Evolutionary conservation across 108 stramenopile species (phyloP).

Genomic region (Schizochytrium sp.): DNA sequence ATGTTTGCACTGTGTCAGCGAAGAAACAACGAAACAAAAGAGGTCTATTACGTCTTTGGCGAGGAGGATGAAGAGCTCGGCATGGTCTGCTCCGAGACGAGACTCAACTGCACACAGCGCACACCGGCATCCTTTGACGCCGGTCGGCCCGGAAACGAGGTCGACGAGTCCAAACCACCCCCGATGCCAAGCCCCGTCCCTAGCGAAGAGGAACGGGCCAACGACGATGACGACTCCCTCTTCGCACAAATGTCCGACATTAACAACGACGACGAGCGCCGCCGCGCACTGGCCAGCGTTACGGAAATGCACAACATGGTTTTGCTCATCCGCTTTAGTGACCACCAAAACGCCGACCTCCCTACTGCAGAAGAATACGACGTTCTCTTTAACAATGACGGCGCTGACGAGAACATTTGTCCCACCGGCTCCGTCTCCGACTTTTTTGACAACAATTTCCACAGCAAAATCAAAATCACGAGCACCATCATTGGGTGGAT

Average conservation of each 20-base stretch:
- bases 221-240: not conserved
- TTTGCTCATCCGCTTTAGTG: constrained; percentile 8
- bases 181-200: not conserved
- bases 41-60: not conserved
- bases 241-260: not conserved
- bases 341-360: not conserved
- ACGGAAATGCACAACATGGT: not conserved
- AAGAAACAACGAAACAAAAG: not conserved
- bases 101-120: not conserved
- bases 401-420: not conserved
- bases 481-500: not conserved
- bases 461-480: not conserved
- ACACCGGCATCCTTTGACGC: not conserved
- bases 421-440: not conserved
- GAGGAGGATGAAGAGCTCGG: not conserved
- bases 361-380: not conserved
- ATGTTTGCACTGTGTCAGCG: not conserved
- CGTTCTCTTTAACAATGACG: not conserved
- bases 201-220: not conserved
- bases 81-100: not conserved
- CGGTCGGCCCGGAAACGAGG: not conserved
- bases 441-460: not conserved
- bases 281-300: not conserved
- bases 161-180: not conserved
- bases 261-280: not conserved